Evolutionary conservation across 495 filamentous ascomycete genomes (phyloP).

Genomic region (Trichoderma reesei): DNA sequence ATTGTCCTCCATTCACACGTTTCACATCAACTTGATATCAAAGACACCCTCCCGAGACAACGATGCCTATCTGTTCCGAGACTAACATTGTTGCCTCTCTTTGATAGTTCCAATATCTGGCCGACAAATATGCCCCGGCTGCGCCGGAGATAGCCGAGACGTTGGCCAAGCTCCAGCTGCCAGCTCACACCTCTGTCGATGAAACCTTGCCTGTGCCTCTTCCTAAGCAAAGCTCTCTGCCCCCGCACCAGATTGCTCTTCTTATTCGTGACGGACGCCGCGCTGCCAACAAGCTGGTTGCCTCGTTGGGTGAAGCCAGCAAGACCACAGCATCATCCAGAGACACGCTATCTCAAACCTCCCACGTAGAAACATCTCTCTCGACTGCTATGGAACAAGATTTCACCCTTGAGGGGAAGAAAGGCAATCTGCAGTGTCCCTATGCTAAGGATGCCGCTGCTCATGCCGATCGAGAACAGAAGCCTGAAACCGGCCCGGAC

Average conservation of each 20-base stretch:
- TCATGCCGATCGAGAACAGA: constrained; percentile 12
- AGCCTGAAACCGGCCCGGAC: constrained; percentile 22
- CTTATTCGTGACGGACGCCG: constrained; percentile 45
- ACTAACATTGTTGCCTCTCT: background rate
- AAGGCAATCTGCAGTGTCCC: constrained; percentile 51
- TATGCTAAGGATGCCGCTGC: constrained; percentile 32
- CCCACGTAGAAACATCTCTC: constrained; percentile 35
- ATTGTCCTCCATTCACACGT: constrained; percentile 24
- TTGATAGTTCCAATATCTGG: constrained; percentile 42
- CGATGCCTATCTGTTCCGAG: constrained; percentile 3
- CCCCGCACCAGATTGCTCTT: constrained; percentile 45
- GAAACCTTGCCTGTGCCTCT: constrained; percentile 40
- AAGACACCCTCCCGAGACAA: constrained; percentile 15
- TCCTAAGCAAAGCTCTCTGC: constrained; percentile 30
- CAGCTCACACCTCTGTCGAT: constrained; percentile 33
- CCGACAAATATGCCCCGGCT: constrained; percentile 47
- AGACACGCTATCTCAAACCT: constrained; percentile 29
- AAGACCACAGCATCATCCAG: constrained; percentile 29
- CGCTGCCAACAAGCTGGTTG: constrained; percentile 37
- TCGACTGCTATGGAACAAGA: constrained; percentile 53
- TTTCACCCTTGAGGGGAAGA: constrained; percentile 54
- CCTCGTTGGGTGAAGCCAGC: constrained; percentile 28
- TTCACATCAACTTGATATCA: background rate
- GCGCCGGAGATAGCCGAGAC: constrained; percentile 43
- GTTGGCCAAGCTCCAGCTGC: constrained; percentile 46